Base-by-base conservation (phyloP, 306 rosid genomes). In the Prunus campanulata region DNA sequence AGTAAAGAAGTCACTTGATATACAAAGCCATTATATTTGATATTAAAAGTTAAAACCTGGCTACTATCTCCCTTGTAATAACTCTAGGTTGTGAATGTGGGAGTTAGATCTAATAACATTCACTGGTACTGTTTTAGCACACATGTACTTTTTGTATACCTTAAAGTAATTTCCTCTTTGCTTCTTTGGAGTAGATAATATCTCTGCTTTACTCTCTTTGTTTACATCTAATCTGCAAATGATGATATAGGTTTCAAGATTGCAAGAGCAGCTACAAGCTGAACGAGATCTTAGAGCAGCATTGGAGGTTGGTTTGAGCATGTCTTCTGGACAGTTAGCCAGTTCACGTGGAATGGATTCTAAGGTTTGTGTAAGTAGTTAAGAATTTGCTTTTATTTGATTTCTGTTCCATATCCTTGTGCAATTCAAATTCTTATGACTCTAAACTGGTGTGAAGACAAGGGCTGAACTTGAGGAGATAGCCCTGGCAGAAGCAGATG, bases 261-360 rank as follows among this genome's bases (percentile, higher is more conserved):
- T 96, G 85, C 99, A 96, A 90, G 99, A 96, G 89, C 99, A 96
- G 84, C 90, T 96, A 84, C 99, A 96, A 91, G 98, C 99, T 77
- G 99, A 96, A 87, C 89, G 99, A 84, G 99, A 96, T 88, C 97
- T 96, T 85, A 89, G 99, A 87, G 99, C 99, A 76, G 99, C 99
- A 67, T 80, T 96, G 80, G 99, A 96, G 81, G 97, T 92, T 55
- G 99, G 99, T 68, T 88, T 96, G 85, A 96, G 99, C 81, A 91
- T 96, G 97, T 89, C 99, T 71, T 87, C 97, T 12, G 99, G 99
- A 72, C 98, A 91, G 78, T 79, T 92, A 80, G 84, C 95, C 52
- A 86, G 82, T 83, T 91, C 99, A 27, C 96, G 90, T 12, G 91
- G 93, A 86, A 86, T 92, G 98, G 99, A 96, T 92, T 91, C 93